Base-by-base conservation (phyloP, 2,329 filamentous ascomycete species). In the Calonectria crousiana region DNA sequence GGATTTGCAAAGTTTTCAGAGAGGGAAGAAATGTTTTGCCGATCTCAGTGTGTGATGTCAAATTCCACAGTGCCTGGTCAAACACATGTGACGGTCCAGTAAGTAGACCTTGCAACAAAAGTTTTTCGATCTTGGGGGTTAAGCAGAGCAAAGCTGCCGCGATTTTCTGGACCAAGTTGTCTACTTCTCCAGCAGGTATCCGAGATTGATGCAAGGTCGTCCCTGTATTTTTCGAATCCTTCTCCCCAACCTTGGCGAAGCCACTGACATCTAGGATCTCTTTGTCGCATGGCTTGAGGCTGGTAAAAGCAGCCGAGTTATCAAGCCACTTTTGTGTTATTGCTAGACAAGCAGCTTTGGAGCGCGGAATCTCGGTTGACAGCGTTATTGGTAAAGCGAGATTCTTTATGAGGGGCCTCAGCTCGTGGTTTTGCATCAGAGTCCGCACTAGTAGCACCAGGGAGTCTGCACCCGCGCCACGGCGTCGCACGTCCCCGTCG, bases 351-450 rank as follows among this genome's bases (percentile, higher is more conserved):
- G 26, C 60, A 34, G 28, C 41, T 32, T 65, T 44, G 11, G 60
- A 65, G 38, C 10, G 26, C 18, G 38, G 26, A 20, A 47, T 38
- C 28, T 65, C 60, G 23, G 16, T 28, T 8, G 38, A 34, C 6
- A 65, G 11, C 5, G 60, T 23, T 36, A 67, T 53, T 16, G 65
- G 65, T 1, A 67, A 6, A 38, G 69, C 69, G 23, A 71, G 4
- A 58, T 67, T 67, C 47, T 64, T 66, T 32, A 71, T 67, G 5
- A 71, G 69, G 18, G 69, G 60, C 49, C 62, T 62, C 26, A 71
- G 51, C 49, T 71, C 60, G 49, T 44, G 60, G 26, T 67, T 71
- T 32, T 71, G 58, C 38, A 52, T 34, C 18, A 71, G 49, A 11
- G 69, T 26, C n/a, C 69, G 60, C 34, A 64, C 38, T 32, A 71